Evolutionary conservation across 176 grass and related monocot species (phyloP), one percentile per base, ranked within the genome.

Genomic region (Miscanthus lutarioriparius): DNA sequence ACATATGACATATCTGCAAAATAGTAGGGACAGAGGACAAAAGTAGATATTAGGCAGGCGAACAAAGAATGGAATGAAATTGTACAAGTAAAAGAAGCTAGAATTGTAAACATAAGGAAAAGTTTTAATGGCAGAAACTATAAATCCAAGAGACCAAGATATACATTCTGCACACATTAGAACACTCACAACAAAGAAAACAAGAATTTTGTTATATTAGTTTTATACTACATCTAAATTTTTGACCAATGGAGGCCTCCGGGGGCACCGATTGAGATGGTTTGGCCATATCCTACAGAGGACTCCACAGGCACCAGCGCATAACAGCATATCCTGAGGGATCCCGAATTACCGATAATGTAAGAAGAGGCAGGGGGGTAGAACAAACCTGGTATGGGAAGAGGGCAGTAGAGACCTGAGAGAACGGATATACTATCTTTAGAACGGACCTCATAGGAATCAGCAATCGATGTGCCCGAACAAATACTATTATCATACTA

Each of bases 1-100:
- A 87, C 96, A 98, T 76, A 98, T 95, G 40, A 98, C 89, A 77
- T 88, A 98, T 85, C 96, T 98, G 82, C 67, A 92, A 86, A 88
- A 75, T 35, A 89, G 81, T 67, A 84, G 41, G 10, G 78, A 70
- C 40, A 77, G 48, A 83, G 25, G 45, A 75, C 49, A 72, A 41
- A 83, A 83, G 11, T 62, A 48, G 17, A 64, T 38, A 88, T 78
- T 80, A 88, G 38, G 38, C 47, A 44, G 25, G 72, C 15, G 78
- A 70, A 63, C 11, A 64, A 14, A 43, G 48, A 83, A 33, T 14
- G 11, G 70, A 77, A 79, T 30, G 61, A 74, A 25, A 67, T 53
- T 45, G 56, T 39, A 64, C 58, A 79, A 79, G 36, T 38, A 53
- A 69, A 83, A 75, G 38, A 61, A 77, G 53, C n/a, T 80, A 80